Base-by-base conservation (phyloP, 495 filamentous ascomycete genomes). In the Penicillium pancosmium region DNA sequence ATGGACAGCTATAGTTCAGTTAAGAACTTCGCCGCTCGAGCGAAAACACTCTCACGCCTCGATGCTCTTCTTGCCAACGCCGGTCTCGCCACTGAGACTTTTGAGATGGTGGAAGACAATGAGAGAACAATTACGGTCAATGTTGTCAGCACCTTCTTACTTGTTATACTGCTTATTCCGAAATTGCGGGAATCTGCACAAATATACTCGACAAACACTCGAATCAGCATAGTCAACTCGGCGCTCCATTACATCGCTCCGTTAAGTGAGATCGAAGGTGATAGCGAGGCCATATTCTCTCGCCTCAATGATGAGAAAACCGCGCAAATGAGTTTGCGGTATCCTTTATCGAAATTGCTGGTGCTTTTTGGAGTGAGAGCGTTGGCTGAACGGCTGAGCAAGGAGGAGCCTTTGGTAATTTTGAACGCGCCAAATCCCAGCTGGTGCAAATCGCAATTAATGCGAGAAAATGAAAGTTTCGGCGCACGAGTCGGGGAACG, bases 41-140 rank as follows among this genome's bases (percentile, higher is more conserved):
- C 55, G 11, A 52, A 60, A n/a, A 50, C 49, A 1, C 49, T 78
- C 15, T 50, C 59, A 0, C 62, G 74, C 12, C 35, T 79, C 8
- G 76, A 79, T 49, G 65, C 54, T 4, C 16, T 78, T 0, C 41
- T 79, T 9, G 62, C 62, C 15, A 79, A 79, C 58, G 76, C 74
- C 1, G 74, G 73, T 0, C 52, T 75, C 27, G 57, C 62, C 1
- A 64, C 60, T 0, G 16, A 21, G 10, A 46, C 40, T 6, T 74
- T 63, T 43, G 31, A 41, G 35, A n/a, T 65, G 1, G 52, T 50
- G 1, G 73, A 79, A 35, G 76, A 68, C 7, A 67, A 68, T 19
- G 80, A 79, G 60, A 61, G 41, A 1, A 77, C 61, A 5, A 63
- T 81, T n/a, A 74, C 71, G 0, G 68, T 76, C 35, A 83, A 83